Conservation (phyloP, 371 early-diverging fungal species). For the Zopfochytrium polystomum region DNA sequence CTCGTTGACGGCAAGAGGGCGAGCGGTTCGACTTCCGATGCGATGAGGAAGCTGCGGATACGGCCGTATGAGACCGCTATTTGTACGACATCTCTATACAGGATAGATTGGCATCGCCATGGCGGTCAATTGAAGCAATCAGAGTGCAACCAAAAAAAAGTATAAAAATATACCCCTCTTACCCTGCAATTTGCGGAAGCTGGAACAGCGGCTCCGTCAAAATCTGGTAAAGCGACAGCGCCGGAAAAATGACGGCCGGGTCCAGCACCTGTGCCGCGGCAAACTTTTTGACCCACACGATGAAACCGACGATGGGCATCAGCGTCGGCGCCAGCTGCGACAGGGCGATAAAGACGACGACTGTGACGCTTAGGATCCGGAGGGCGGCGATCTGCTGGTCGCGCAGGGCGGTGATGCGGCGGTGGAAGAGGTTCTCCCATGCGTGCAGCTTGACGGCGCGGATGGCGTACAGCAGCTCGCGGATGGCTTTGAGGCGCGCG, state of each 20-base stretch:
- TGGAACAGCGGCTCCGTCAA: too few relatives aligned
- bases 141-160: too few relatives aligned
- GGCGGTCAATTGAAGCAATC: too few relatives aligned
- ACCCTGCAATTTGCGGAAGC: too few relatives aligned
- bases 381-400: background rate
- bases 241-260: too few relatives aligned
- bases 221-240: too few relatives aligned
- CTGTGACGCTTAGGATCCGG: background rate
- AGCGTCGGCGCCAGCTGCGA: background rate
- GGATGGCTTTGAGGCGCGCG: conserved; percentile 27
- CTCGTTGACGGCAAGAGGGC: too few relatives aligned
- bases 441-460: conserved; percentile 14
- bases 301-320: too few relatives aligned
- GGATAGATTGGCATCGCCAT: too few relatives aligned
- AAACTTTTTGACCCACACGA: too few relatives aligned
- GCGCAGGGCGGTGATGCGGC: background rate
- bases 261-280: too few relatives aligned
- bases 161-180: too few relatives aligned
- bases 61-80: background rate
- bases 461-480: conserved; percentile 30
- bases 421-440: conserved; percentile 2
- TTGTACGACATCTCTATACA: background rate
- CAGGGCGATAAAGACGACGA: background rate
- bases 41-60: background rate
- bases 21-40: conserved; percentile 3